phyloP scores from a whole-genome alignment of 768 basidiomycete species.

The Dentipellis fragilis region DNA sequence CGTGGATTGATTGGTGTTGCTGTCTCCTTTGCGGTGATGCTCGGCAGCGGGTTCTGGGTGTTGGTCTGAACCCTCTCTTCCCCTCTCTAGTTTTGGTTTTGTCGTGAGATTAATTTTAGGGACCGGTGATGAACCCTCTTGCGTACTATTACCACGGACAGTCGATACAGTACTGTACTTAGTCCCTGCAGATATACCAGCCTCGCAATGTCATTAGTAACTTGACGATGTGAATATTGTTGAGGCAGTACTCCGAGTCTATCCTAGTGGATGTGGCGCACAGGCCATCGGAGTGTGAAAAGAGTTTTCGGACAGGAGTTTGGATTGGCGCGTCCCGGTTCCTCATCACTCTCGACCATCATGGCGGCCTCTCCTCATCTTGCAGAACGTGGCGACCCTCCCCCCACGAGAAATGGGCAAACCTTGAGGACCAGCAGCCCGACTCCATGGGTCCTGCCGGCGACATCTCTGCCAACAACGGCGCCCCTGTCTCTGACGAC shows the following conservation, averaged over 20 bases:
- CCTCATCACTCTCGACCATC: constrained; percentile 4
- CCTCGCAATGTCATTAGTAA: not conserved
- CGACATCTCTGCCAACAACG: constrained; percentile 12
- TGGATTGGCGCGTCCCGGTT: not conserved
- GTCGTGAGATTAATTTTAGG: not conserved
- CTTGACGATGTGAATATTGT: not conserved
- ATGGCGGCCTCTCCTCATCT: constrained; percentile 18
- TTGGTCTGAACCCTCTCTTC: constrained; percentile 21
- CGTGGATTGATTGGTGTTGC: constrained; percentile 29
- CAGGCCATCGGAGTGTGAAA: constrained; percentile 15
- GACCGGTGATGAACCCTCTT: not conserved
- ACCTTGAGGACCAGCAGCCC: constrained; percentile 12
- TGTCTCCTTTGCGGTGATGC: constrained; percentile 23
- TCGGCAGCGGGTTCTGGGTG: constrained; percentile 35
- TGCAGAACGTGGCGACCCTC: constrained; percentile 10
- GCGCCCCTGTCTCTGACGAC: constrained; percentile 12
- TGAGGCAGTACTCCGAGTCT: not conserved
- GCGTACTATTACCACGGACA: constrained; percentile 1
- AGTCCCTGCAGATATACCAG: not conserved
- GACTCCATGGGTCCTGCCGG: constrained; percentile 13
- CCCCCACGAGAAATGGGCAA: constrained; percentile 14
- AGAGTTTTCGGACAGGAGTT: constrained; percentile 3
- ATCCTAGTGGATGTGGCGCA: constrained; percentile 7
- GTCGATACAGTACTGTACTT: not conserved
- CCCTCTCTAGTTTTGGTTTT: not conserved